Evolutionary conservation across 2,329 filamentous ascomycete genomes (phyloP).

Genomic region (Rhytidhysteron rufulum): DNA sequence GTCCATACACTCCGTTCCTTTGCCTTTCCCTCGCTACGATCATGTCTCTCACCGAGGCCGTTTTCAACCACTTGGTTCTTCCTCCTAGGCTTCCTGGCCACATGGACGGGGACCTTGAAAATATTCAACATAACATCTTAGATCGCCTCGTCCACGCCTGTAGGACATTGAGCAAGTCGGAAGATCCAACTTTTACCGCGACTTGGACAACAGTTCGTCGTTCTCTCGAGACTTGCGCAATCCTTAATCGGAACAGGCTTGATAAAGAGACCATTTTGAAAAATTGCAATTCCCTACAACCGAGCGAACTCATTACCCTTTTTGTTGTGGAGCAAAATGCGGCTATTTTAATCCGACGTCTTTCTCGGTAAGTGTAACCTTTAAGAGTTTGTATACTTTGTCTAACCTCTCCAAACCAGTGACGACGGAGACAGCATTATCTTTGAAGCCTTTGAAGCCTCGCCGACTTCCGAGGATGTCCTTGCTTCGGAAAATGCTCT

Average conservation of each 20-base stretch:
- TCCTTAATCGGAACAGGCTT: slow-evolving; percentile 9
- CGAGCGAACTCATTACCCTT: slow-evolving; percentile 30
- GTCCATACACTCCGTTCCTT: too few relatives aligned
- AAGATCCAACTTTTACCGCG: slow-evolving; percentile 6
- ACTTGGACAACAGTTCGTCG: slow-evolving; percentile 12
- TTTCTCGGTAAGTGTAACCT: slow-evolving; percentile 18
- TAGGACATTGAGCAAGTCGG: slow-evolving; percentile 11
- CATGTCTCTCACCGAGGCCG: slow-evolving; percentile 14
- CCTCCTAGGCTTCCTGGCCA: slow-evolving; percentile 25
- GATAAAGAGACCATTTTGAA: slow-evolving; percentile 9
- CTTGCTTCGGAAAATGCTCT: slow-evolving; percentile 48
- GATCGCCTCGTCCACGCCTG: slow-evolving; percentile 18
- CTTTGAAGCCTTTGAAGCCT: slow-evolving; percentile 57
- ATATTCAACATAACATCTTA: slow-evolving; percentile 19
- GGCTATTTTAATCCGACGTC: slow-evolving; percentile 35
- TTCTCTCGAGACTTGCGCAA: slow-evolving; percentile 8
- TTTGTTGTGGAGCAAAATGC: slow-evolving; percentile 43
- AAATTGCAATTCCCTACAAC: slow-evolving; percentile 6
- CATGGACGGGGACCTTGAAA: slow-evolving; percentile 17
- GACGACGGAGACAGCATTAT: slow-evolving; percentile 21
- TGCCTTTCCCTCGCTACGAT: too few relatives aligned
- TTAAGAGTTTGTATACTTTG: neutral
- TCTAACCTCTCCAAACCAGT: slow-evolving; percentile 10
- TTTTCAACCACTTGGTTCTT: slow-evolving; percentile 32
- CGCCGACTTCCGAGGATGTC: slow-evolving; percentile 48